Evolutionary conservation across 2,329 filamentous ascomycete species (phyloP).

Genomic region (Chaetomium olivaceum): DNA sequence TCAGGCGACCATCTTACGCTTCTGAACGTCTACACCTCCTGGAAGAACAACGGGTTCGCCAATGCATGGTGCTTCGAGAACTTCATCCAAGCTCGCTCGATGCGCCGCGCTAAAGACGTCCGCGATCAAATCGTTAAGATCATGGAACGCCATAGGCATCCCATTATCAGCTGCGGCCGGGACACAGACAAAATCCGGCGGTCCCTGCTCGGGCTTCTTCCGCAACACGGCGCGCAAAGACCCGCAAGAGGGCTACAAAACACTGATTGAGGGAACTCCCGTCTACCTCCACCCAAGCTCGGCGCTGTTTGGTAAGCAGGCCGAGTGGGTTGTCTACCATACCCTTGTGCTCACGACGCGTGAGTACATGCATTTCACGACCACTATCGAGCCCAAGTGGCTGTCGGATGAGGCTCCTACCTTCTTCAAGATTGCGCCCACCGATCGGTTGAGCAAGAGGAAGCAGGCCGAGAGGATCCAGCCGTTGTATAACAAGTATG

Average conservation of each 20-base stretch:
- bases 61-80: constrained; percentile 97
- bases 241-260: constrained; percentile 96
- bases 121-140: constrained; percentile 89
- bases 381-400: constrained; percentile 89
- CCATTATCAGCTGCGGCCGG: constrained; percentile 79
- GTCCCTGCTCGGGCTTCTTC: constrained; percentile 90
- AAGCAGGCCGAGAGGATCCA: constrained; percentile 94
- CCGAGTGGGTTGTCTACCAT: constrained; percentile 95
- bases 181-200: constrained; percentile 85
- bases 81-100: constrained; percentile 89
- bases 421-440: constrained; percentile 96
- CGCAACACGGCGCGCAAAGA: constrained; percentile 93
- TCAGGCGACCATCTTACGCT: constrained; percentile 92
- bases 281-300: constrained; percentile 93
- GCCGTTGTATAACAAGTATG: constrained; percentile 90
- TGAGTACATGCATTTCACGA: constrained; percentile 97
- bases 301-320: constrained; percentile 90
- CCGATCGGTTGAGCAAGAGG: constrained; percentile 81
- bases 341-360: constrained; percentile 88
- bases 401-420: constrained; percentile 96
- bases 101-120: constrained; percentile 88
- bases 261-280: constrained; percentile 88
- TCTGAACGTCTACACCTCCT: constrained; percentile 95
- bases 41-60: constrained; percentile 81
- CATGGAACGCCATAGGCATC: constrained; percentile 87